Conservation (phyloP, 1,139 yeast species). For the Candida tetrigidarum region DNA sequence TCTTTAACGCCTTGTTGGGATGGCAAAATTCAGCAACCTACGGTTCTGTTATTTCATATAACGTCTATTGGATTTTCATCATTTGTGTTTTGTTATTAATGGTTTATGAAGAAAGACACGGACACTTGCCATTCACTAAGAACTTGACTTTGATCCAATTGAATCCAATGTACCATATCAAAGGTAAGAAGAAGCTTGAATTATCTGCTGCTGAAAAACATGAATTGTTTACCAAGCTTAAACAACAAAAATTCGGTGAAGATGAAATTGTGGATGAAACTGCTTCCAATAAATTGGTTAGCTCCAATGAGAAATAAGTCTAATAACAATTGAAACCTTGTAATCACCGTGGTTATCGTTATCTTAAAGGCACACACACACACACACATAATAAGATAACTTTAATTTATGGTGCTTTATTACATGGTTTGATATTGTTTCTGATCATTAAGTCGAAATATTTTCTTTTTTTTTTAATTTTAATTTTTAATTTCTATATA, state of each 20-base stretch:
- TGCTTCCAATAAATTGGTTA: slow-evolving; percentile 6
- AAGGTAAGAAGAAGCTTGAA: slow-evolving; percentile 66
- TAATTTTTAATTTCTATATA: slow-evolving; percentile 7
- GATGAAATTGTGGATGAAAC: slow-evolving; percentile 18
- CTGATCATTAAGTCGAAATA: neutral
- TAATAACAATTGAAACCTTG: neutral
- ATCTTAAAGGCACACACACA: slow-evolving; percentile 5
- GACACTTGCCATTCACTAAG: slow-evolving; percentile 46
- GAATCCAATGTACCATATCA: slow-evolving; percentile 74
- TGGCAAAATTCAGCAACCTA: slow-evolving; percentile 67
- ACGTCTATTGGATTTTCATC: slow-evolving; percentile 73
- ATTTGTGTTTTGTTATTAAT: slow-evolving; percentile 55
- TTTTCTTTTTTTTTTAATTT: slow-evolving; percentile 1
- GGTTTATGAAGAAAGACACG: slow-evolving; percentile 66
- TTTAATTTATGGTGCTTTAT: neutral
- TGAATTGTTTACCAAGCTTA: slow-evolving; percentile 52
- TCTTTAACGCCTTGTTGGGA: slow-evolving; percentile 60
- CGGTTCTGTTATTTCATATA: slow-evolving; percentile 84
- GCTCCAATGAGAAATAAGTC: slow-evolving; percentile 2
- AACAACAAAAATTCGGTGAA: slow-evolving; percentile 22
- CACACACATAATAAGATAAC: neutral
- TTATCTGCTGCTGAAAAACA: slow-evolving; percentile 55
- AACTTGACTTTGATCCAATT: slow-evolving; percentile 54
- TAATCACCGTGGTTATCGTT: no score
- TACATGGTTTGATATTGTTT: neutral